Conservation (phyloP, 768 basidiomycete species). For the Hygrophorus russula region DNA sequence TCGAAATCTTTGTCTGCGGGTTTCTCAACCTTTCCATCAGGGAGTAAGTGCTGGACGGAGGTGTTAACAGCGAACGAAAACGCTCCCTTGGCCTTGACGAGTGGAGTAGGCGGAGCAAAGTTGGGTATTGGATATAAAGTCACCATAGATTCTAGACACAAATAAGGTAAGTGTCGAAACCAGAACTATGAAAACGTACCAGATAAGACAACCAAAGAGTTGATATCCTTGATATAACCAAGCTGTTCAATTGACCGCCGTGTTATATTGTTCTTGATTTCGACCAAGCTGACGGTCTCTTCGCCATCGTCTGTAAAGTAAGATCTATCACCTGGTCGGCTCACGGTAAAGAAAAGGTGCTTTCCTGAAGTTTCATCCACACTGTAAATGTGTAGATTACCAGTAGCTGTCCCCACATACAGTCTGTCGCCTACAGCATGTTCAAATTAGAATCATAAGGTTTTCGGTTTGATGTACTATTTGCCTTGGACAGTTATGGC, state of each 20-base stretch:
- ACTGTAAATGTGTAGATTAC: slow-evolving; percentile 26
- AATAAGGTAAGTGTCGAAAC: background rate
- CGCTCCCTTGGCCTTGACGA: slow-evolving; percentile 70
- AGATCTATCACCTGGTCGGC: background rate
- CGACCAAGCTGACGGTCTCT: slow-evolving; percentile 32
- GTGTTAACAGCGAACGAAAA: slow-evolving; percentile 75
- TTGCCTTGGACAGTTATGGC: slow-evolving; percentile 35
- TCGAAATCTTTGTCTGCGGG: slow-evolving; percentile 18
- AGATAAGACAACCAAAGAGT: slow-evolving; percentile 74
- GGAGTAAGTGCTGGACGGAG: slow-evolving; percentile 34
- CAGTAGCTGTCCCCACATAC: slow-evolving; percentile 25
- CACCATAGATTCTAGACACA: slow-evolving; percentile 52
- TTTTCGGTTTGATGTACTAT: background rate
- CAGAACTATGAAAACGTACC: slow-evolving; percentile 35
- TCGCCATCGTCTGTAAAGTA: slow-evolving; percentile 16
- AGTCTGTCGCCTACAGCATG: slow-evolving; percentile 29
- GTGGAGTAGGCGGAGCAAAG: slow-evolving; percentile 56
- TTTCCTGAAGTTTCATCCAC: slow-evolving; percentile 29
- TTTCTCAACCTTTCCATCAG: slow-evolving; percentile 14
- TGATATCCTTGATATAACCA: slow-evolving; percentile 75
- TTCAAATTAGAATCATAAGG: slow-evolving; percentile 1
- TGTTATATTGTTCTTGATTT: slow-evolving; percentile 55
- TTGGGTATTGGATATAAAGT: slow-evolving; percentile 70
- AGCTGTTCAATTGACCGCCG: slow-evolving; percentile 79
- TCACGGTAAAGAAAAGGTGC: slow-evolving; percentile 1